Base-by-base conservation (phyloP, 805 yeast species). In the Spathaspora hagerdaliae region DNA sequence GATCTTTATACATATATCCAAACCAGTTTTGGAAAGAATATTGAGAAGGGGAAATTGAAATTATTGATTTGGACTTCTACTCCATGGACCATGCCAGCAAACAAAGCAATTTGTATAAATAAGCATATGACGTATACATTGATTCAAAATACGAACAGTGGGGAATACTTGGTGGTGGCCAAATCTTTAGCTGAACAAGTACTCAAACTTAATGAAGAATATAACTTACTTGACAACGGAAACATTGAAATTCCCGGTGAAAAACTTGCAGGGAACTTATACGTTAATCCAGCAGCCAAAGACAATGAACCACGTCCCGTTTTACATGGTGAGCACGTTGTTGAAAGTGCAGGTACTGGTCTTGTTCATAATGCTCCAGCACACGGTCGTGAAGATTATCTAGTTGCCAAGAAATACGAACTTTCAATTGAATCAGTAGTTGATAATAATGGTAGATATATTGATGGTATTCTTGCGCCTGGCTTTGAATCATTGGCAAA, bases 281-380 rank as follows among this genome's bases (percentile, higher is more conserved):
- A 92, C 59, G 41, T 31, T 4, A 47, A 48, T 27, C 49, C 53
- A 13, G 45, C 44, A 2, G 27, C 51, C 6, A 6, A 42, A 7
- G 45, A 45, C 15, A 10, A 27, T 13, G n/a, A 31, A 7, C 34
- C 9, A 11, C 78, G 74, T 50, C 96, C 96, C 0, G 65, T 92
- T 3, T 50, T 92, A 3, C 83, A 80, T 46, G 97, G 94, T 5
- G 79, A 76, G 44, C 96, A 91, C 63, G 98, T 95, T 10, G 81
- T 88, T 0, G 78, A 78, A 46, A 53, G 76, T 1, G 81, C 94
- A 0, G 99, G 99, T 63, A 88, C 99, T 0, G 99, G 99, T 2
- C 67, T 94, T 11, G 99, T 94, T 1, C 99, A 94, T 60, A 86
- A 89, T 15, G 98, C 99, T 0, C 98, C 99, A 1, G 98, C 97